A percentile compares a stretch with the other conserved stretches of the same genome.
phyloP scores from a whole-genome alignment of 495 filamentous ascomycete species.

The Podospora pseudopauciseta region DNA sequence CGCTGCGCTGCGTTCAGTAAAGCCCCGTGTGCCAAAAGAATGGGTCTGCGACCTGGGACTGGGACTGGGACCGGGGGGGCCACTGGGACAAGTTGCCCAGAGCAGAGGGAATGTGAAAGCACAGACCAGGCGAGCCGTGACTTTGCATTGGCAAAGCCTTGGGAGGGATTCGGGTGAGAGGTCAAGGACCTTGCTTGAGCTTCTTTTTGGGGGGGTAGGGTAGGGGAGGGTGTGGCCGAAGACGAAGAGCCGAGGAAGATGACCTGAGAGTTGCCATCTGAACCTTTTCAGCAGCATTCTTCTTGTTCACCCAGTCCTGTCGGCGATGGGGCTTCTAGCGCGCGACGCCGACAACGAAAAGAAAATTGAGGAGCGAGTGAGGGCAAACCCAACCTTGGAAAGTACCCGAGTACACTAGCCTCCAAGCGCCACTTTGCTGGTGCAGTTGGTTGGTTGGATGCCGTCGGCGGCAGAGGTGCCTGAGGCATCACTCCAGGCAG shows the following conservation, averaged over 20 bases:
- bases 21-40: conserved; percentile 15
- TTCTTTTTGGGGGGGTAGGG: not conserved
- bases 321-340: not conserved
- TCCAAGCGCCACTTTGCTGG: not conserved
- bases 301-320: not conserved
- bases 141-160: conserved; percentile 16
- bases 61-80: conserved; percentile 2
- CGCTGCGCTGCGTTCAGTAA: conserved; percentile 19
- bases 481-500: not conserved
- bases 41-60: conserved; percentile 21
- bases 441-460: not conserved
- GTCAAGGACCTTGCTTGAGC: not conserved
- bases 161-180: not conserved
- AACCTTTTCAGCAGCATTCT: not conserved
- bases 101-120: conserved; percentile 12
- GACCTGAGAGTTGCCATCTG: not conserved
- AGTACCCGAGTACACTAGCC: not conserved
- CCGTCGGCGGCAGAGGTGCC: not conserved
- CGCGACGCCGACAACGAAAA: not conserved
- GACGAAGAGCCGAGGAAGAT: not conserved
- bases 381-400: conserved; percentile 1
- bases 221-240: not conserved
- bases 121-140: conserved; percentile 23
- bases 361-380: not conserved
- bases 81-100: conserved; percentile 14